Percentiles rank a stretch among this genome's conserved stretches.
These are phyloP conservation scores for Lentinula guzmanii DNA, from an alignment of 768 basidiomycete species.

Conservation along the genomic window DNA sequence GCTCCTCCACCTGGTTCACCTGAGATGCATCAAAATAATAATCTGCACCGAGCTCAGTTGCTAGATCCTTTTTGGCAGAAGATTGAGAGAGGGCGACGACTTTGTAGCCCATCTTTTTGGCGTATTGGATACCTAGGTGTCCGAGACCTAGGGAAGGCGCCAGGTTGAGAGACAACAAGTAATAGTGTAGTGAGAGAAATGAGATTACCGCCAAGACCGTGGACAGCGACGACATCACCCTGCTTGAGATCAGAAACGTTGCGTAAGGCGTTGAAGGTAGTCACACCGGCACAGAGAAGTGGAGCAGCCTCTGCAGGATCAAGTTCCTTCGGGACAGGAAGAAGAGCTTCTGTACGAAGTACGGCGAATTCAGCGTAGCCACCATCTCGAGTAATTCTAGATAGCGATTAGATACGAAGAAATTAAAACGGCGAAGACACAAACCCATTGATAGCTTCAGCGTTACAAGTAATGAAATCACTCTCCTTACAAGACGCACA, in stretches of 20 bases:
- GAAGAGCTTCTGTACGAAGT: not conserved
- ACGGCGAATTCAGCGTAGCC: slow-evolving; percentile 1
- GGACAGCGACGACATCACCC: not conserved
- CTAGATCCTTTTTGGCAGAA: not conserved
- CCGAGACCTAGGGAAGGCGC: not conserved
- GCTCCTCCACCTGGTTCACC: slow-evolving; percentile 1
- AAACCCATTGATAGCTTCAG: not conserved
- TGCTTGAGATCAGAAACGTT: not conserved
- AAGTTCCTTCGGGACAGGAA: not conserved
- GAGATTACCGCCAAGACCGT: not conserved
- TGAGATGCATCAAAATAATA: not conserved
- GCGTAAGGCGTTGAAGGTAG: not conserved
- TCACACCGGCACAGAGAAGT: not conserved
- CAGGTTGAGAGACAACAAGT: too few relatives aligned
- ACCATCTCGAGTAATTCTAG: not conserved
- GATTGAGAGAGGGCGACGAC: not conserved
- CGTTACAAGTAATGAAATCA: not conserved
- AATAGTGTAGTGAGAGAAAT: too few relatives aligned
- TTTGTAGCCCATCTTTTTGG: slow-evolving; percentile 1
- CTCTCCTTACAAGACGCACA: not conserved
- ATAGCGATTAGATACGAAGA: too few relatives aligned
- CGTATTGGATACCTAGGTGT: slow-evolving; percentile 1
- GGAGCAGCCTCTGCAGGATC: not conserved
- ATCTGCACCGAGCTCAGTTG: not conserved
- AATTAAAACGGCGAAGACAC: not conserved